Base-by-base conservation (phyloP, 208 protist genomes). In the Crithidia brevicula region DNA sequence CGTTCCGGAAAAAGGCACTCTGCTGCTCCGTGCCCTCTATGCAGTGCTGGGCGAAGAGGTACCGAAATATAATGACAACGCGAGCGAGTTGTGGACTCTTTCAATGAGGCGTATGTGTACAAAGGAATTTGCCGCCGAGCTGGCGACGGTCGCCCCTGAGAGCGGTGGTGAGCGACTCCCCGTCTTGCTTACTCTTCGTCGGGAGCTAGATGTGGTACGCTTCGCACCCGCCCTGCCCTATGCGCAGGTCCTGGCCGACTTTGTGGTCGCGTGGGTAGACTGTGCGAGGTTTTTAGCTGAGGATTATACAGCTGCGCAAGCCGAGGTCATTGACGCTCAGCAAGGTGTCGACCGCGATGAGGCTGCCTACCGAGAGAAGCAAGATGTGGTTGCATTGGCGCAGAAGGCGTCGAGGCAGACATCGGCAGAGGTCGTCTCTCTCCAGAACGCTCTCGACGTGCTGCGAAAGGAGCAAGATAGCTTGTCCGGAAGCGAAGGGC, bases 11-110 rank as follows among this genome's bases (percentile, higher is more conserved):
- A 89, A 88, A 53, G 83, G 81, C 4, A 20, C 56, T 0, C 58
- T 86, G 23, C 76, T 94, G 50, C 65, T 89, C 31, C 77, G 77
- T 18, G 68, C 74, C 20, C 56, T 89, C 11, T 94, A 85, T 67
- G 71, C 77, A 28, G 49, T 89, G 40, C 53, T 94, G 43, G 81
- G 77, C 13, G 83, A 94, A 40, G 88, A 93, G 36, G 36, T 89
- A 23, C 83, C 69, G 18, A 63, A 69, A 58, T 51, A 72, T 63
- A 65, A 45, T n/a, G 72, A 62, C 34, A 78, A 54, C 47, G 30
- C 72, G n/a, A 81, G 73, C 49, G 88, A 91, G 25, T 52, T 86
- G 50, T 93, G 88, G 88, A 68, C 57, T 15, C 31, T 45, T 11
- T 75, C 79, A 15, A 81, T 81, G 69, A 62, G 65, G 10, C 74